A percentile compares a stretch with the other conserved stretches of the same genome.
Conservation (phyloP, 2,329 filamentous ascomycete genomes). For the Coniella lustricola region DNA sequence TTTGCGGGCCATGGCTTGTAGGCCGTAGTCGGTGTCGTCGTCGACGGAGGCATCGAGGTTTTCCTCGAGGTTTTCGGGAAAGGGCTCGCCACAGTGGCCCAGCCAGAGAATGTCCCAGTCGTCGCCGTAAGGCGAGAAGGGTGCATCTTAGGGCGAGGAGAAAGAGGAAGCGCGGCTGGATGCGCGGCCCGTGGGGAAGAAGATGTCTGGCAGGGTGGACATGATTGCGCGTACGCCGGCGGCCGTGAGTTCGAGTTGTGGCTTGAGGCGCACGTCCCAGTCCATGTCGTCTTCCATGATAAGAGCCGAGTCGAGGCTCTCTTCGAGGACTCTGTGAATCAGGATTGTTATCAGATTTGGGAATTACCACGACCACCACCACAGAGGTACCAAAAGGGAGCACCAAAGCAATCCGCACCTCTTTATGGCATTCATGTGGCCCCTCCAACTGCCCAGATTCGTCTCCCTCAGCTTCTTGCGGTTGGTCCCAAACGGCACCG, state of each 20-base stretch:
- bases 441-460: conserved; percentile 33
- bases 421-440: conserved; percentile 33
- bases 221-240: conserved; percentile 14
- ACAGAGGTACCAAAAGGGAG: too few species aligned
- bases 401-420: too few species aligned
- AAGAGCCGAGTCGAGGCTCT: conserved; percentile 31
- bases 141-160: conserved; percentile 13
- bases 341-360: too few species aligned
- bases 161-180: conserved; percentile 1
- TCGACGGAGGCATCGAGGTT: conserved; percentile 3
- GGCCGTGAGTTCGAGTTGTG: conserved; percentile 24
- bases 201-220: conserved; percentile 7
- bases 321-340: conserved; percentile 32
- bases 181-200: conserved; percentile 11
- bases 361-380: too few species aligned
- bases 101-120: conserved; percentile 49
- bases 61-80: conserved; percentile 20
- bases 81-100: conserved; percentile 38
- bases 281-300: conserved; percentile 43
- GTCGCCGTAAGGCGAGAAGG: conserved; percentile 32
- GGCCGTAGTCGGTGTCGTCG: conserved; percentile 7
- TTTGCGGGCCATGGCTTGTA: conserved; percentile 10
- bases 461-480: conserved; percentile 26
- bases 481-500: conserved; percentile 26
- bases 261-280: conserved; percentile 38